These are phyloP conservation scores for Aspergillus leporis DNA, from an alignment of 495 filamentous ascomycete genomes.

Conservation along the genomic window DNA sequence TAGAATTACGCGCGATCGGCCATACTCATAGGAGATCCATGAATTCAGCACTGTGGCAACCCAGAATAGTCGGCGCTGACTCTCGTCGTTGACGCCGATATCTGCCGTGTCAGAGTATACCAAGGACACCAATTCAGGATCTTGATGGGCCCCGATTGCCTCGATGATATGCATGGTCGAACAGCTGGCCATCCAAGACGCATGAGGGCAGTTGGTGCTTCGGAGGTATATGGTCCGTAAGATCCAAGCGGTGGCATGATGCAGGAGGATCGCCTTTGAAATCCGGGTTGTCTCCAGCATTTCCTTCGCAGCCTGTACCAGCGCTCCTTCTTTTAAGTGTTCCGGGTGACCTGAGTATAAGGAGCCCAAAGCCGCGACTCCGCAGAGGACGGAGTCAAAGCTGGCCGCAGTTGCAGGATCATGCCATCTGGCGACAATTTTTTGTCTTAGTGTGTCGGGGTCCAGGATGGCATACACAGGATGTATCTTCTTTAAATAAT, in stretches of 20 bases:
- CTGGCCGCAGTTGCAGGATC: slow-evolving; percentile 12
- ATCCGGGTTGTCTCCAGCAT: slow-evolving; percentile 35
- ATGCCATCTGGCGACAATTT: slow-evolving; percentile 34
- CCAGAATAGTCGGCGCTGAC: slow-evolving; percentile 21
- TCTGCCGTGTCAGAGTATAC: slow-evolving; percentile 12
- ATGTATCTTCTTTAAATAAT: slow-evolving; percentile 48
- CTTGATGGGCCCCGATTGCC: slow-evolving; percentile 40
- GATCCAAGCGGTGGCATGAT: slow-evolving; percentile 46
- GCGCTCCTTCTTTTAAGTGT: slow-evolving; percentile 31
- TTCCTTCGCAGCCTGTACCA: slow-evolving; percentile 34
- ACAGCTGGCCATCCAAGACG: slow-evolving; percentile 51
- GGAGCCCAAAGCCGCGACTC: slow-evolving; percentile 43
- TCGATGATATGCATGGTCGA: slow-evolving; percentile 52
- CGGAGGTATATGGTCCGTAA: slow-evolving; percentile 47
- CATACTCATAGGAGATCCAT: slow-evolving; percentile 27
- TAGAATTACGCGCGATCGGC: slow-evolving; percentile 13
- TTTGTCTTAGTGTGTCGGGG: slow-evolving; percentile 24
- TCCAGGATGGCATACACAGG: slow-evolving; percentile 50
- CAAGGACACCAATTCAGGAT: background rate
- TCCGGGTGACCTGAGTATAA: slow-evolving; percentile 32
- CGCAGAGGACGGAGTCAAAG: slow-evolving; percentile 42
- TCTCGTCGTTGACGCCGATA: slow-evolving; percentile 30
- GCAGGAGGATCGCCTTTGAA: slow-evolving; percentile 22
- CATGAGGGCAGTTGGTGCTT: slow-evolving; percentile 43
- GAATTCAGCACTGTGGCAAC: slow-evolving; percentile 17